phyloP scores from a whole-genome alignment of 2,329 filamentous ascomycete species.

The Hansfordia pulvinata region DNA sequence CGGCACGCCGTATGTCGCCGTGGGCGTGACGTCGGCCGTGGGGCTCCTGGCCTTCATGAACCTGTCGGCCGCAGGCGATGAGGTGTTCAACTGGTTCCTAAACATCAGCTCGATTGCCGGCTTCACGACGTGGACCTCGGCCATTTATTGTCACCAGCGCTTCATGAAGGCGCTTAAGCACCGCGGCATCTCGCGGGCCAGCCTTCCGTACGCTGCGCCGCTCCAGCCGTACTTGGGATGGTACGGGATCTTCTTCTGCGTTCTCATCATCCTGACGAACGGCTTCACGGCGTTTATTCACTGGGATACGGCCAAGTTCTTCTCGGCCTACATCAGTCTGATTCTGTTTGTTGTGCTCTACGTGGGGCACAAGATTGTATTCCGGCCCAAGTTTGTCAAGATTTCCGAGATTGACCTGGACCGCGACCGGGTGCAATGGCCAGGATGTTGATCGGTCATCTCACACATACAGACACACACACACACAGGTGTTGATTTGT shows the following conservation, averaged over 20 bases:
- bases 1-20: slow-evolving; percentile 50
- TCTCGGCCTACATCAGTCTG: slow-evolving; percentile 50
- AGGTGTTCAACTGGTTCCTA: slow-evolving; percentile 60
- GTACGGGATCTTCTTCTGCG: slow-evolving; percentile 53
- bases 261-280: slow-evolving; percentile 51
- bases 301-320: slow-evolving; percentile 48
- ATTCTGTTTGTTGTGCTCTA: slow-evolving; percentile 49
- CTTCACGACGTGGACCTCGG: slow-evolving; percentile 58
- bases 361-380: slow-evolving; percentile 42
- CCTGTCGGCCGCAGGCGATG: slow-evolving; percentile 39
- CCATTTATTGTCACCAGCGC: slow-evolving; percentile 48
- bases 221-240: slow-evolving; percentile 51
- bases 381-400: slow-evolving; percentile 12
- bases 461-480: no score
- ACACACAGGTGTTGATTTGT: no score
- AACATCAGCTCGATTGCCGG: slow-evolving; percentile 57
- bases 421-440: no score
- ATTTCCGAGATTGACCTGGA: slow-evolving; percentile 15
- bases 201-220: slow-evolving; percentile 46
- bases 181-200: slow-evolving; percentile 41
- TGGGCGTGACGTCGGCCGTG: slow-evolving; percentile 40
- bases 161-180: slow-evolving; percentile 47
- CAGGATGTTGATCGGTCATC: no score
- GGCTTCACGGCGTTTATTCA: slow-evolving; percentile 56
- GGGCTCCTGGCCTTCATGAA: slow-evolving; percentile 57